These are phyloP conservation scores for Zelonia costaricensis DNA, from an alignment of 208 protist species.

Conservation along the genomic window DNA sequence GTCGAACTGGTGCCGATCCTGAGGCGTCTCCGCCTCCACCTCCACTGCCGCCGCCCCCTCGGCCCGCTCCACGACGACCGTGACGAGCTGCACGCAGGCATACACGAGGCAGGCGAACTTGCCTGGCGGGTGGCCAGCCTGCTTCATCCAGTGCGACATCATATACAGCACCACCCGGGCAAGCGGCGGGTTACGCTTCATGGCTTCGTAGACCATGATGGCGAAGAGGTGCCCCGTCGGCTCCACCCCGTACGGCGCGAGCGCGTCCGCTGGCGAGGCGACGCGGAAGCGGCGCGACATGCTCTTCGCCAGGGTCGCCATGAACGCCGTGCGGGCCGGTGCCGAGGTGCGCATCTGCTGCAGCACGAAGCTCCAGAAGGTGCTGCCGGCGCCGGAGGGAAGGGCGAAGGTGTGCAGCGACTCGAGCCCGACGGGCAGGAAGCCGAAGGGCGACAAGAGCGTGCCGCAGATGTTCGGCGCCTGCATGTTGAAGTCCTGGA, in stretches of 20 bases:
- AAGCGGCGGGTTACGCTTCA: slow-evolving; percentile 86
- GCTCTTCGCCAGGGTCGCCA: slow-evolving; percentile 80
- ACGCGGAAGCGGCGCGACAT: slow-evolving; percentile 85
- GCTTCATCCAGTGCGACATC: slow-evolving; percentile 83
- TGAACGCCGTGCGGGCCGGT: slow-evolving; percentile 83
- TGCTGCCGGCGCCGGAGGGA: slow-evolving; percentile 79
- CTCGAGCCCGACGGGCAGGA: slow-evolving; percentile 66
- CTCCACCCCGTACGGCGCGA: slow-evolving; percentile 51
- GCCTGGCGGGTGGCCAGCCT: slow-evolving; percentile 66
- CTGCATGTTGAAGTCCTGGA: slow-evolving; percentile 92
- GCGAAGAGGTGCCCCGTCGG: slow-evolving; percentile 77
- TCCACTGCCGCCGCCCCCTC: slow-evolving; percentile 54
- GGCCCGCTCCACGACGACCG: slow-evolving; percentile 60
- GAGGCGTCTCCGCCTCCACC: slow-evolving; percentile 66
- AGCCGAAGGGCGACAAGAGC: slow-evolving; percentile 78
- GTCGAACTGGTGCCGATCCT: slow-evolving; percentile 72
- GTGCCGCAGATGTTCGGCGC: slow-evolving; percentile 78
- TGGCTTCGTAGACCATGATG: slow-evolving; percentile 88
- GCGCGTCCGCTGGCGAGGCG: slow-evolving; percentile 62
- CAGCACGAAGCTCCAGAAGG: slow-evolving; percentile 88
- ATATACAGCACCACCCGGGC: slow-evolving; percentile 84
- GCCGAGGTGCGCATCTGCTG: slow-evolving; percentile 85
- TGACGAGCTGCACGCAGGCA: slow-evolving; percentile 81
- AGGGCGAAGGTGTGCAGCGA: slow-evolving; percentile 76
- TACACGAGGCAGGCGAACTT: slow-evolving; percentile 86